Evolutionary conservation across 2,329 filamentous ascomycete genomes (phyloP), one percentile per base, ranked within the genome.

Genomic region (Penicillium sp.): DNA sequence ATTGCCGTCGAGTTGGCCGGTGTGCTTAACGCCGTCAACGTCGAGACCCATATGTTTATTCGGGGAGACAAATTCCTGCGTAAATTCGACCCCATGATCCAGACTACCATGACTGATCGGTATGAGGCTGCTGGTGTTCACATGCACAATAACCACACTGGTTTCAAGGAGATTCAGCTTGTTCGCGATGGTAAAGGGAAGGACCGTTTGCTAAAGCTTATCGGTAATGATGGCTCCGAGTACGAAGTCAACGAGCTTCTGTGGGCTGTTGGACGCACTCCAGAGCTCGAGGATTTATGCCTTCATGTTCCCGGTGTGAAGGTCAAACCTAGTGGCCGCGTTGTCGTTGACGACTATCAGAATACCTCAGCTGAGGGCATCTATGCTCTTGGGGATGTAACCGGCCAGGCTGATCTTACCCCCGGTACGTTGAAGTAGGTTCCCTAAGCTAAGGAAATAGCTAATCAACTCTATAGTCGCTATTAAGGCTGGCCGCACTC

Each of bases 31-130:
- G 72, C 76, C 2, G 65, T 75, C 34, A 73, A 76, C 13, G 74
- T 76, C 12, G 75, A 77, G 54, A 75, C 74, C 2, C 74, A 77
- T 62, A 68, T 78, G 69, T 77, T 77, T 59, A 76, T 78, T 54
- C 71, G 76, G 10, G 71, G 72, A 9, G 63, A 77, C 31, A 71
- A 63, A 10, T 75, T 79, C 53, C 61, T 79, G 54, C 67, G 76
- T 52, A 77, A 73, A 53, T 78, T 79, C 56, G 76, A 79, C 60
- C 75, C 75, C 0, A 78, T 78, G 75, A 63, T 79, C 42, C 75
- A 77, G 58, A 65, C 76, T 41, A 78, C 75, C 11, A 72, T 79
- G 71, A 78, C 75, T 10, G 69, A 73, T 48, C 70, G 74, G 33
- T 79, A 79, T 53, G 76, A 77, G 56, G 71, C 73, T 31, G 62